Base-by-base conservation (phyloP, 352 stramenopile genomes). In the Globisporangium parvum region DNA sequence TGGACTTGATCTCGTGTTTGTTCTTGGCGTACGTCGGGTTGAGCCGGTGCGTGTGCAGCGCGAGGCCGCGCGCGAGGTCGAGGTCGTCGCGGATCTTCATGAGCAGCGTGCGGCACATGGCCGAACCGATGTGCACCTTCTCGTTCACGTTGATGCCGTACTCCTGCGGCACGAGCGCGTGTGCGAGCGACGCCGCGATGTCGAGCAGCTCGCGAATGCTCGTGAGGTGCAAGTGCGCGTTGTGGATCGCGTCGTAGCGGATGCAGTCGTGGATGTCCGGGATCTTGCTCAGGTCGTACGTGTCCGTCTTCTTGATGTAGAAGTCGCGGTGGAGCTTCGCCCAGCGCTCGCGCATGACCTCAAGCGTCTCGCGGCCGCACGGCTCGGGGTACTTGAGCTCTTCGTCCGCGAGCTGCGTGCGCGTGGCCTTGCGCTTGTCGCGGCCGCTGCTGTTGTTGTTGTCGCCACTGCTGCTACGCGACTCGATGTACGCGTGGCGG, bases 191-290 rank as follows among this genome's bases (percentile, higher is more conserved):
- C 57, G 96, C 95, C 1, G 96, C 96, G 21, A 98, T 87, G 51
- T 98, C 81, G 51, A 98, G 89, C 10, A 99, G 75, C 64, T 98
- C 94, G 42, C 96, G 80, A 9, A 93, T 80, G n/a, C 88, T 96
- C 15, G 85, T 89, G 12, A 98, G 67, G 51, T 95, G 87, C 35
- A 99, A 60, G 60, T 98, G 87, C 18, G 87, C 80, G 67, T 99
- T 99, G 71, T 99, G 98, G 20, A 99, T 83, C 50, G 97, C 93
- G 73, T 99, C 97, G 68, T 98, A 99, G 23, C 96, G 89, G 51
- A 98, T 95, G 71, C 96, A 98, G 71, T 99, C 97, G 70, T 98
- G 96, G 47, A 99, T 97, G 60, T 99, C 97, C 9, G 98, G 97
- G 52, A 99, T 97, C 62, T 98, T 91, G 9, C 87, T 97, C 37